phyloP scores from a whole-genome alignment of 2,329 filamentous ascomycete species.

The Metarhizium anisopliae region DNA sequence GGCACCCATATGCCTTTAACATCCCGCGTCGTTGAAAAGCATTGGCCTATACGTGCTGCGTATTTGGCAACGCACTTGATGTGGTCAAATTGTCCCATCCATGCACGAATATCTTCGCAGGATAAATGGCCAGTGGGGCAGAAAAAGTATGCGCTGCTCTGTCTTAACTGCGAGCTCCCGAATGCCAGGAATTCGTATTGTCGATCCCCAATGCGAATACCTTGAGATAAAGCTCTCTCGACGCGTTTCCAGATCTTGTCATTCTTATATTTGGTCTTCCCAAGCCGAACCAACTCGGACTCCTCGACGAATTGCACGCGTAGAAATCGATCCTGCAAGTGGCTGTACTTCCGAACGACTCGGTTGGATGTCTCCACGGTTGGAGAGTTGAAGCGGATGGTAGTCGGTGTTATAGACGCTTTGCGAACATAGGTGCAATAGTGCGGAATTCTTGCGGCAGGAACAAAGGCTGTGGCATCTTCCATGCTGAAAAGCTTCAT shows the following conservation, averaged over 20 bases:
- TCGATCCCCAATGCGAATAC: slow-evolving; percentile 73
- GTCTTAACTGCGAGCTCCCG: slow-evolving; percentile 89
- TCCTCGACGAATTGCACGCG: slow-evolving; percentile 89
- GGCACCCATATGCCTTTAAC: slow-evolving; percentile 56
- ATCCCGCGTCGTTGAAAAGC: slow-evolving; percentile 84
- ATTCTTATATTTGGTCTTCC: slow-evolving; percentile 41
- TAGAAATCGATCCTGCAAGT: slow-evolving; percentile 68
- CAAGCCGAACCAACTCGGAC: slow-evolving; percentile 49
- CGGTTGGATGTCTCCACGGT: slow-evolving; percentile 81
- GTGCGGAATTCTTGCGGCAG: slow-evolving; percentile 47
- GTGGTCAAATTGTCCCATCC: slow-evolving; percentile 79
- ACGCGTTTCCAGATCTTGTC: slow-evolving; percentile 69
- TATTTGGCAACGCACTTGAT: slow-evolving; percentile 84
- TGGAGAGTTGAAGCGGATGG: slow-evolving; percentile 68
- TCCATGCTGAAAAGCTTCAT: slow-evolving; percentile 59
- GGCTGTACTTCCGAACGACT: slow-evolving; percentile 65
- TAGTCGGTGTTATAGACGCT: slow-evolving; percentile 74
- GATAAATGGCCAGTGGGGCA: slow-evolving; percentile 57
- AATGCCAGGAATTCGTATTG: slow-evolving; percentile 87
- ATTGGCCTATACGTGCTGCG: slow-evolving; percentile 82
- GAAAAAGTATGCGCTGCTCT: slow-evolving; percentile 91
- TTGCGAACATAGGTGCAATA: slow-evolving; percentile 72
- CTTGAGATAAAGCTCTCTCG: slow-evolving; percentile 61
- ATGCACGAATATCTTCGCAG: slow-evolving; percentile 67
- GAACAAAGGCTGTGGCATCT: slow-evolving; percentile 37